A percentile compares a stretch with the other conserved stretches of the same genome.
Evolutionary conservation across 2,329 filamentous ascomycete species (phyloP).

Genomic region (Huntiella omanensis): DNA sequence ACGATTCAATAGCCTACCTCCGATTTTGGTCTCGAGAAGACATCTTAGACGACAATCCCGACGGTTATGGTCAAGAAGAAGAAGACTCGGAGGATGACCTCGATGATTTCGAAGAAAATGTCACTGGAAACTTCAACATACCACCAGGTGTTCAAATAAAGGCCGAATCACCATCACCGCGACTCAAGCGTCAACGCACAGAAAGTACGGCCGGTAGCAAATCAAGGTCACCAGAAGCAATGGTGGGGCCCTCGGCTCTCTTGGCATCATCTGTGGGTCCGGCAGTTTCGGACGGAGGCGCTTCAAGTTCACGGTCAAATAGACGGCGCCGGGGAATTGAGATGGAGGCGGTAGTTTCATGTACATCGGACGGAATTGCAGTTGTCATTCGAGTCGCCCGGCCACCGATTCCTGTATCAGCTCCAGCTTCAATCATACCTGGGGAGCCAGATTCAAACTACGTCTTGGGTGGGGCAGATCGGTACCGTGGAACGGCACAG

Average conservation of each 20-base stretch:
- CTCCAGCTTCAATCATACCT: constrained; percentile 23
- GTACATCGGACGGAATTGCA: constrained; percentile 72
- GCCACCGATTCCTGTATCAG: constrained; percentile 43
- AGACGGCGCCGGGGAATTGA: constrained; percentile 28
- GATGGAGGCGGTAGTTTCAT: constrained; percentile 78
- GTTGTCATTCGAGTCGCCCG: constrained; percentile 61
- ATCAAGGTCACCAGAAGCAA: no score
- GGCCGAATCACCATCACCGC: constrained; percentile 5
- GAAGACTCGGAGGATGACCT: constrained; percentile 16
- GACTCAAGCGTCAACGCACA: constrained; percentile 5
- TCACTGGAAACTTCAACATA: not conserved
- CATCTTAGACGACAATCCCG: constrained; percentile 24
- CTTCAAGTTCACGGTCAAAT: no score
- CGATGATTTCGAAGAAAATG: constrained; percentile 10
- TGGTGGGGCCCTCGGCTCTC: no score
- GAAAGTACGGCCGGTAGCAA: not conserved
- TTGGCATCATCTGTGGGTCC: no score
- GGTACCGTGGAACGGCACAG: no score
- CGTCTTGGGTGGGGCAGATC: no score
- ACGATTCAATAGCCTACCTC: constrained; percentile 78
- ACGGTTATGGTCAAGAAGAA: constrained; percentile 26
- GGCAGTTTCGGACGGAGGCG: not conserved
- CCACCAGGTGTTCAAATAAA: not conserved
- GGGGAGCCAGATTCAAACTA: not conserved
- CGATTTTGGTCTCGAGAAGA: constrained; percentile 73